Evolutionary conservation across 2,329 filamentous ascomycete species (phyloP), one percentile per base, ranked within the genome.

Genomic region (Alternaria metachromatica): DNA sequence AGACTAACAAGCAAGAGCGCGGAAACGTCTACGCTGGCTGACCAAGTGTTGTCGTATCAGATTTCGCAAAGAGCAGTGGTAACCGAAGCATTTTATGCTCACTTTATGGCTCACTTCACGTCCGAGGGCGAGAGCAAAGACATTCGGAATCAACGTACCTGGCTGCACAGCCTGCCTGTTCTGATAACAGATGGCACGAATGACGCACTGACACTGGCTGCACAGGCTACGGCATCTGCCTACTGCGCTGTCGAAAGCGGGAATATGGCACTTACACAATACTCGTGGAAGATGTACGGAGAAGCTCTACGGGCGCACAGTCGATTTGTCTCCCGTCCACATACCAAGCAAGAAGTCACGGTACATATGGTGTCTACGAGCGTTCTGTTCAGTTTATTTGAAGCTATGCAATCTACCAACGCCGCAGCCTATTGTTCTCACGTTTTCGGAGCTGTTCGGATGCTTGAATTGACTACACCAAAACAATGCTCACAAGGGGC

Each of bases 321-420:
- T 11, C 56, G 54, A 3, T 13, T 73, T 2, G 30, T 78, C 9
- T 60, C 63, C 20, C 45, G 45, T 4, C 25, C 60, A 6, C 58
- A 63, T 41, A 59, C 62, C 7, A 62, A 48, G 30, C 13, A 60
- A 45, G 62, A 66, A 7, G 48, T 75, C n/a, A 76, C 74, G 0
- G 53, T 75, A n/a, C 74, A 76, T 25, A 75, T 76, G 69, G 64
- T 78, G 5, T 78, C 71, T 4, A 78, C 75, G 8, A 72, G 72
- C 11, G 70, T 78, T 4, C 63, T 78, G 21, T 65, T 78, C 9
- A 75, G 72, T 20, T 65, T 78, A 13, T 78, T 77, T 45, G 76
- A 79, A 44, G 71, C 74, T 5, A 76, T 78, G 73, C 70, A 72
- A 20, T 63, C 71, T 4, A 78, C 76, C 6, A 74, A 68, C 10